Base-by-base conservation (phyloP, 331 rosid genomes). In the Quercus tomentella region DNA sequence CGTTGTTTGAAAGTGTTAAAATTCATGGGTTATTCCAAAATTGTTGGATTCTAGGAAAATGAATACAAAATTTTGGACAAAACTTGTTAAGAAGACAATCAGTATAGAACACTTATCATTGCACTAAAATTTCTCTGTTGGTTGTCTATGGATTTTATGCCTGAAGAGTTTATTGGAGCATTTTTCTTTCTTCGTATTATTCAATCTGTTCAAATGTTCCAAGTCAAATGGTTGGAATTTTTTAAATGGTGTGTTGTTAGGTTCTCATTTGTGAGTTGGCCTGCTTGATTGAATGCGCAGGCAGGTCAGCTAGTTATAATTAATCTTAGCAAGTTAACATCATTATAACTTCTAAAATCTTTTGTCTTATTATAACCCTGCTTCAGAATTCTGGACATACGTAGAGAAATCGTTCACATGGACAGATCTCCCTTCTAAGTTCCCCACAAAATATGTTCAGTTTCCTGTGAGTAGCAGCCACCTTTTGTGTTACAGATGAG, bases 341-440 rank as follows among this genome's bases (percentile, higher is more conserved):
- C 74, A 23, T 76, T 30, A 41, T 52, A 65, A 15, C 41, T 61
- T 56, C 72, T 67, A 62, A 33, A 22, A 22, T 79, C 37, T 69
- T 84, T 45, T 30, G 30, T 70, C 73, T n/a, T 72, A 11, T 12
- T 25, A 72, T 82, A 73, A 56, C 72, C 76, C 80, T 88, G 73
- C 68, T 86, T 80, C 94, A 95, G 99, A 96, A 60, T 96, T 90
- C 87, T 96, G 96, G 98, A 82, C 91, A 54, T 91, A 90, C 41
- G 99, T 96, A 41, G 99, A 96, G 72, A 86, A 93, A 81, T 96
- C 99, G 30, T 95, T 89, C 89, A 91, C 97, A n/a, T 96, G 99
- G 99, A 91, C 99, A 65, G 99, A 96, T 83, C 86, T 87, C 84
- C 97, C 99, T 41, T 96, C 99, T 4, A 96, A 93, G 87, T 96